Conservation (phyloP, 1,284 basidiomycete species). For the Veloboletus limbatus region DNA sequence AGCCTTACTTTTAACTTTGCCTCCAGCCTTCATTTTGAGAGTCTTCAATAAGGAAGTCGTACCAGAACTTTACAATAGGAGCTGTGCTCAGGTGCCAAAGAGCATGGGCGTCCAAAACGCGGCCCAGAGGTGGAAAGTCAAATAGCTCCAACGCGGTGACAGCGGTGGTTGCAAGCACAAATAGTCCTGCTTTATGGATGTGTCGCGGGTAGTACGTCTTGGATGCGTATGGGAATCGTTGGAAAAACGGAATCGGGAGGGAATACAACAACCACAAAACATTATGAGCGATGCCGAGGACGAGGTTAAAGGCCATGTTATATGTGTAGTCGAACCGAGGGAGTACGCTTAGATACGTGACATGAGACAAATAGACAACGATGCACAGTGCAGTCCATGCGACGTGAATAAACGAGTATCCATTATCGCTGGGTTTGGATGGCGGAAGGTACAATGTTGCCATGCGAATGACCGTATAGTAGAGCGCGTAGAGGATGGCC, state of each 20-base stretch:
- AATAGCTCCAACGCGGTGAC: constrained; percentile 86
- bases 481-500: constrained; percentile 74
- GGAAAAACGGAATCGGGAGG: constrained; percentile 47
- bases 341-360: constrained; percentile 75
- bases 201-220: constrained; percentile 54
- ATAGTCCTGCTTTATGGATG: constrained; percentile 52
- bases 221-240: constrained; percentile 52
- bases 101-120: constrained; percentile 89
- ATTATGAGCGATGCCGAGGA: constrained; percentile 78
- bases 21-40: constrained; percentile 58
- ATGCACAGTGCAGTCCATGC: constrained; percentile 48
- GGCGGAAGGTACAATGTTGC: constrained; percentile 65
- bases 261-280: constrained; percentile 82
- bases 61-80: constrained; percentile 83
- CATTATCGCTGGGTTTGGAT: constrained; percentile 16
- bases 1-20: constrained; percentile 22
- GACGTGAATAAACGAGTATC: constrained; percentile 17
- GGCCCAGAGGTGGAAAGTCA: constrained; percentile 82
- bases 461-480: constrained; percentile 72
- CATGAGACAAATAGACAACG: constrained; percentile 60
- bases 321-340: constrained; percentile 93
- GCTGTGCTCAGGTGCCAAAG: constrained; percentile 92
- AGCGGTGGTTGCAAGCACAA: constrained; percentile 70
- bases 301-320: constrained; percentile 87
- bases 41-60: constrained; percentile 73